phyloP scores from a whole-genome alignment of 2,329 filamentous ascomycete genomes.

The Colletotrichum theobromicola region DNA sequence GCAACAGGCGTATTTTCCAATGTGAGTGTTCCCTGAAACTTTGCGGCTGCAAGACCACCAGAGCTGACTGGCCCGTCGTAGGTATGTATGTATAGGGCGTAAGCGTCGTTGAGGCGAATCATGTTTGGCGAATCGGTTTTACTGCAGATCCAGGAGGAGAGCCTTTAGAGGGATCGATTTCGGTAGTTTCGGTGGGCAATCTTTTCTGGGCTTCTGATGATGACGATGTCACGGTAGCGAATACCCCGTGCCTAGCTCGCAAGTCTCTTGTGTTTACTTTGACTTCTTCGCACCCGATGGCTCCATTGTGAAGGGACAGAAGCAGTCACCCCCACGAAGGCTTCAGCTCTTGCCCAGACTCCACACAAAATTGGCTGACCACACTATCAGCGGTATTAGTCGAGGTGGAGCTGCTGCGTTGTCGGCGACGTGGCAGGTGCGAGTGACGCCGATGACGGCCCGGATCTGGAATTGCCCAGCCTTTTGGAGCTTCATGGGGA shows the following conservation, averaged over 20 bases:
- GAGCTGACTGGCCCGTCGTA: constrained; percentile 28
- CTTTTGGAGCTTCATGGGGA: background rate
- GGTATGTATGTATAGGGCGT: constrained; percentile 67
- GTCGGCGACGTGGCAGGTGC: background rate
- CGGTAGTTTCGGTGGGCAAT: background rate
- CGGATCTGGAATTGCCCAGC: background rate
- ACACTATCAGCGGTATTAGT: background rate
- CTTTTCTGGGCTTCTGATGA: background rate
- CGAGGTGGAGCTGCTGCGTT: background rate
- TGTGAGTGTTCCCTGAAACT: constrained; percentile 51
- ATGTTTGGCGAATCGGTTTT: background rate
- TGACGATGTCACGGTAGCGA: background rate
- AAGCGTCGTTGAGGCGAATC: constrained; percentile 47
- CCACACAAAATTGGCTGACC: no score
- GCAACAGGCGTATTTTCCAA: constrained; percentile 62
- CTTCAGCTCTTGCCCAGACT: background rate
- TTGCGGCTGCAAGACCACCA: background rate
- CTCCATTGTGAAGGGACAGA: background rate
- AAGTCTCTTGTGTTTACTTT: background rate
- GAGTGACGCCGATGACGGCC: background rate
- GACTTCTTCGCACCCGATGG: background rate
- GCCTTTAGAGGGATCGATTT: background rate
- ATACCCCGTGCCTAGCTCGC: constrained; percentile 4
- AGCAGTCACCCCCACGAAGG: background rate
- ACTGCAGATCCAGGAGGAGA: background rate